phyloP scores from a whole-genome alignment of 768 basidiomycete genomes.

The Strobilomyces confusus region DNA sequence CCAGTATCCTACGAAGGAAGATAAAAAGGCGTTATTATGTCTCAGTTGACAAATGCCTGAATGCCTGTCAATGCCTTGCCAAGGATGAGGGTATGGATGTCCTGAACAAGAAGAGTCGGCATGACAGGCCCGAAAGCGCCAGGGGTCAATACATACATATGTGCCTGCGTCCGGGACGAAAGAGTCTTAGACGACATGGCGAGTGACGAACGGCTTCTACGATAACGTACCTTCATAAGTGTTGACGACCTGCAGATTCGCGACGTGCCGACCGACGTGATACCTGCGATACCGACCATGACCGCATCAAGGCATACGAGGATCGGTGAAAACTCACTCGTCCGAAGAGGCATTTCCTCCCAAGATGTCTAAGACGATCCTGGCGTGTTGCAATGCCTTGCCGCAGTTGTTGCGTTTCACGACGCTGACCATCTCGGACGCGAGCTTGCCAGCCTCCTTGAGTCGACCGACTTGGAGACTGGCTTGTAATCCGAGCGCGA shows the following conservation, averaged over 20 bases:
- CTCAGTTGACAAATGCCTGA: constrained; percentile 71
- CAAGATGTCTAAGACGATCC: constrained; percentile 81
- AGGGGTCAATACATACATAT: constrained; percentile 39
- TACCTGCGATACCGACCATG: constrained; percentile 47
- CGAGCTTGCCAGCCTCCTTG: constrained; percentile 69
- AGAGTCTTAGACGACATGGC: no score
- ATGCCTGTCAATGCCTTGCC: constrained; percentile 92
- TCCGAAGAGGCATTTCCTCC: constrained; percentile 94
- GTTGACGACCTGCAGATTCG: constrained; percentile 92
- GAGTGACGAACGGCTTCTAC: not conserved
- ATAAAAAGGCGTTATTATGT: not conserved
- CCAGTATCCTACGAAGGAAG: not conserved
- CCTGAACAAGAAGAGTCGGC: constrained; percentile 39
- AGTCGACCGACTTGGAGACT: constrained; percentile 80
- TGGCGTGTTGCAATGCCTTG: constrained; percentile 81
- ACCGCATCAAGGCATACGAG: not conserved
- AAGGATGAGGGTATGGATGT: constrained; percentile 87
- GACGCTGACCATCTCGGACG: constrained; percentile 93
- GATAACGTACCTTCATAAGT: constrained; percentile 80
- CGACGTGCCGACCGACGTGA: constrained; percentile 91
- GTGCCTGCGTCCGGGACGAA: constrained; percentile 41
- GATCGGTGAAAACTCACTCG: constrained; percentile 52
- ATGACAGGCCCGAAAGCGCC: not conserved
- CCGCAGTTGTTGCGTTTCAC: constrained; percentile 96
- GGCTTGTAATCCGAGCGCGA: constrained; percentile 71